Base-by-base conservation (phyloP, 2,329 filamentous ascomycete genomes). In the Paramyrothecium sp. region DNA sequence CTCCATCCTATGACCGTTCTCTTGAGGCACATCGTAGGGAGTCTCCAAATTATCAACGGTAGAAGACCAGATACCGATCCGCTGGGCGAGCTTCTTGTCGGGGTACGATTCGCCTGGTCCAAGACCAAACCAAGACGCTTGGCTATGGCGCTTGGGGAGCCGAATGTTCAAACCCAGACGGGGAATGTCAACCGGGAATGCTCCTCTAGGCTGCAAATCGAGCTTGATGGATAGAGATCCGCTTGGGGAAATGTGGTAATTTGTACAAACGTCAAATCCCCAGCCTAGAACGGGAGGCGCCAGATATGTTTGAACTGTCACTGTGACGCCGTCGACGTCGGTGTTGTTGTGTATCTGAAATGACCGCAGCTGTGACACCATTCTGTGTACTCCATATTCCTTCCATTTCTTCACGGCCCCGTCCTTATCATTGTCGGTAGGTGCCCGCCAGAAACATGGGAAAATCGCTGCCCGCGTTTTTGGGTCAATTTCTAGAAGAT, bases 11-110 rank as follows among this genome's bases (percentile, higher is more conserved):
- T 84, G 84, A 1, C 79, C 78, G 56, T 75, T 78, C 59, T 84
- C 81, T 62, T 85, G 81, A 0, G 81, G 82, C 38, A 78, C 79
- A 23, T 84, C 82, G 56, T 82, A 83, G 13, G 71, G 67, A 2
- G 75, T 71, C 68, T 74, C 78, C 13, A 84, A 70, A 2, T 75
- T 71, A 8, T 75, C 73, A 4, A 80, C 66, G 13, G 55, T 62
- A 1, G 67, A 62, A 3, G 63, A 63, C 33, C 67, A 77, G 56
- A 73, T 71, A 1, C 75, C 80, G 1, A 81, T 64, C 1, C 66
- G 68, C 51, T 80, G 76, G 0, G 76, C 77, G 12, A 75, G 61
- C 56, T 81, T 81, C 62, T 75, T 80, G 67, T 84, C 82, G 53
- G 72, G 74, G 68, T 83, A 84, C 12, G 71, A 76, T 62, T 83